phyloP scores from a whole-genome alignment of 306 rosid species.

The Lablab purpureus region DNA sequence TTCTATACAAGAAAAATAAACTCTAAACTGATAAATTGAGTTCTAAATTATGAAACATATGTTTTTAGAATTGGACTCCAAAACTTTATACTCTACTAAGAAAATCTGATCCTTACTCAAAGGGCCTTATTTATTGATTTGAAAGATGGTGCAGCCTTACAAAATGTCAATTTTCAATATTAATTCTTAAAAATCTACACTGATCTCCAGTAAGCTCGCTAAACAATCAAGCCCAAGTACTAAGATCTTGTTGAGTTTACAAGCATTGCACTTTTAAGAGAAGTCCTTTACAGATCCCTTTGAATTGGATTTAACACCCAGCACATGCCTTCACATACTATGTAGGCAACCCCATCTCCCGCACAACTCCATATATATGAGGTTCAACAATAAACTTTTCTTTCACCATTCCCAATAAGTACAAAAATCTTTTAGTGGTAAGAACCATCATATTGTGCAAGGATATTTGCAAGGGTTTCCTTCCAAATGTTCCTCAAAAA shows the following conservation, averaged over 20 bases:
- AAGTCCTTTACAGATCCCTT: not conserved
- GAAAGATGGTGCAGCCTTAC: not conserved
- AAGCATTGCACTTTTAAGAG: no score
- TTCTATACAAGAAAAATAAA: no score
- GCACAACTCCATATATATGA: not conserved
- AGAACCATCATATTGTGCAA: not conserved
- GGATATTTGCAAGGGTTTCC: not conserved
- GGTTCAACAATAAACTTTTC: not conserved
- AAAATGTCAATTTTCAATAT: not conserved
- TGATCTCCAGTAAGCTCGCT: not conserved
- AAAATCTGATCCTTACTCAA: not conserved
- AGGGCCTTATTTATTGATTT: not conserved
- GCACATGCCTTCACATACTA: no score
- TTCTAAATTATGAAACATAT: no score
- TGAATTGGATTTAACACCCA: not conserved
- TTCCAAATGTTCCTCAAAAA: not conserved
- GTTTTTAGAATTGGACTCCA: no score
- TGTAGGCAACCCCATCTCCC: not conserved
- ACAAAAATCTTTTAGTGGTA: not conserved
- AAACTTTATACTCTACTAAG: no score
- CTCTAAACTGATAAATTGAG: no score
- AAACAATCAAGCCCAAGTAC: no score
- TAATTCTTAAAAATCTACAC: not conserved
- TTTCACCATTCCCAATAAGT: not conserved
- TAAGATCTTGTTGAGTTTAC: not conserved